A percentile compares a stretch with the other conserved stretches of the same genome.
phyloP scores from a whole-genome alignment of 306 rosid species.

The Mimosa pudica region DNA sequence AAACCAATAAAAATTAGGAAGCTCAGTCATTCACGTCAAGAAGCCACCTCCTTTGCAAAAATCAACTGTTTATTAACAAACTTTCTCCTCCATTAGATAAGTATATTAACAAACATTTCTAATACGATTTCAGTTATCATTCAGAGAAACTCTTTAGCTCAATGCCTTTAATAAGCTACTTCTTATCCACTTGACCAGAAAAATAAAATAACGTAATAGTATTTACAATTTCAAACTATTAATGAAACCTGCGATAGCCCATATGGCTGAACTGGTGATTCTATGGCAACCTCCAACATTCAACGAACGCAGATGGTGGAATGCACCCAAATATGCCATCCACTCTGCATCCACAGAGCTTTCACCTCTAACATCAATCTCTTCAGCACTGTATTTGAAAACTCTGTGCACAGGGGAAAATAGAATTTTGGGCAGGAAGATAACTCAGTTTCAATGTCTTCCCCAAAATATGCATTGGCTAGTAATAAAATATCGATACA shows the following conservation, averaged over 20 bases:
- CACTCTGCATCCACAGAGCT: constrained; percentile 75
- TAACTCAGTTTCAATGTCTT: background rate
- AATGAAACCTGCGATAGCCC: constrained; percentile 73
- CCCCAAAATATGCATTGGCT: background rate
- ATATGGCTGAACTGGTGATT: constrained; percentile 66
- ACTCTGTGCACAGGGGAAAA: constrained; percentile 42
- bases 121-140: constrained; percentile 1
- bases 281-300: constrained; percentile 66
- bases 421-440: background rate
- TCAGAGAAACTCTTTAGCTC: background rate
- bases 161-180: background rate
- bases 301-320: constrained; percentile 56
- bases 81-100: background rate
- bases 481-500: background rate
- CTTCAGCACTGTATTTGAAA: constrained; percentile 73
- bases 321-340: constrained; percentile 95
- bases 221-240: background rate
- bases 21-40: background rate
- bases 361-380: constrained; percentile 62
- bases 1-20: constrained; percentile 26
- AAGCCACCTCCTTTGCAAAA: background rate
- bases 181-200: background rate
- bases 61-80: background rate
- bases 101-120: background rate
- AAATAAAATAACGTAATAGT: background rate